Conservation (phyloP, 345 rosid genomes). For the Moringa oleifera region DNA sequence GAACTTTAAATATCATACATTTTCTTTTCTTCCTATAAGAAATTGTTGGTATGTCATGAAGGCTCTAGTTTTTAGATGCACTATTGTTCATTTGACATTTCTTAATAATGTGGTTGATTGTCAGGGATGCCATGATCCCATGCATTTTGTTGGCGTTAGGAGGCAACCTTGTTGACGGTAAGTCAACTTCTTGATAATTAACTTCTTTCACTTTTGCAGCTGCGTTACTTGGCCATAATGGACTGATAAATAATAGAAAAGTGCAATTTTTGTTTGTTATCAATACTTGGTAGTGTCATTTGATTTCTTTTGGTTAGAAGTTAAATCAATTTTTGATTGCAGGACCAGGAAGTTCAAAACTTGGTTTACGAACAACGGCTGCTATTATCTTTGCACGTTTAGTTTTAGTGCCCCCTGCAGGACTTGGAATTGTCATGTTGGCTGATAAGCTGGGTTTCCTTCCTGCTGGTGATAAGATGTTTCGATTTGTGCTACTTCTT, state of each 20-base stretch:
- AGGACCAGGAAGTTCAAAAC: conserved; percentile 98
- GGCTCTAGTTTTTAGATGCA: neutral
- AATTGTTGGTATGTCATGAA: neutral
- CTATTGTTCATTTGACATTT: neutral
- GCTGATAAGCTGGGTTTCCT: conserved; percentile 99
- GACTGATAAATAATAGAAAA: neutral
- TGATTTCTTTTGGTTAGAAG: neutral
- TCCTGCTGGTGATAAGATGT: conserved; percentile 90
- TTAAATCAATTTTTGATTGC: conserved; percentile 17
- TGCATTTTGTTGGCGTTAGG: conserved; percentile 92
- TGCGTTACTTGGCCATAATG: neutral
- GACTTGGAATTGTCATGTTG: conserved; percentile 85
- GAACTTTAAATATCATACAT: neutral
- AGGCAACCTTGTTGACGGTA: conserved; percentile 97
- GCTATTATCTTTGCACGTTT: conserved; percentile 79
- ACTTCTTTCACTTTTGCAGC: neutral
- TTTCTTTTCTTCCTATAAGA: too few species aligned
- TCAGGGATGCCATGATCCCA: conserved; percentile 98
- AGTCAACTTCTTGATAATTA: conserved; percentile 3
- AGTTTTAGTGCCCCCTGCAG: conserved; percentile 80
- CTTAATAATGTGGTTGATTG: neutral
- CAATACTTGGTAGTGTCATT: neutral
- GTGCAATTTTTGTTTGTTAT: neutral
- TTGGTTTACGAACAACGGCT: conserved; percentile 83
- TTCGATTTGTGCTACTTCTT: conserved; percentile 82